Evolutionary conservation across 2,329 filamentous ascomycete genomes (phyloP), one percentile per base, ranked within the genome.

Genomic region (Microcyclosporella mali): DNA sequence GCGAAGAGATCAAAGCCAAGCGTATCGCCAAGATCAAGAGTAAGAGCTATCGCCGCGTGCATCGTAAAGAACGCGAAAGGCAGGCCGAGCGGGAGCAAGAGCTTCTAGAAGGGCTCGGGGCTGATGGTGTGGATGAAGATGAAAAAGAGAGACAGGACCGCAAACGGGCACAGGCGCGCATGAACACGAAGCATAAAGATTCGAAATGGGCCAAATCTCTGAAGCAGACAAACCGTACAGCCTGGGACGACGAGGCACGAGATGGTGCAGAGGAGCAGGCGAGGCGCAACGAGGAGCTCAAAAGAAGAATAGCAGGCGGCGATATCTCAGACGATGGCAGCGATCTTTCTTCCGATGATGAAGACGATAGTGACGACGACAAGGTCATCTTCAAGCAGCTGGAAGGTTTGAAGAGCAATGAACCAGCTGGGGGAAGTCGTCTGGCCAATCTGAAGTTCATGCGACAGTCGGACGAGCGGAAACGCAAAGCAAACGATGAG

Each of bases 1-100:
- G 89, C 9, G 90, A 97, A 66, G 84, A 94, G 59, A 82, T 88
- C 33, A 84, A 88, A 43, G 79, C 88, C 6, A 94, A 89, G 68
- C 83, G 92, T 17, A 88, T 98, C 68, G 95, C 95, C 70, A 97
- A 97, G 72, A 98, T 98, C 70, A 98, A 98, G 74, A 94, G 86
- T 63, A 98, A 95, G 66, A 79, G 88, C 0, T 98, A 94, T 63
- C 85, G 90, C 42, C 83, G 89, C 33, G 84, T 97, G 11, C 90
- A 97, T 66, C 81, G 90, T 29, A 95, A 84, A 61, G 85, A 85
- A 60, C 72, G 79, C 11, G 78, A 83, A 60, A 74, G 73, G 50
- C 60, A 76, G 46, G 72, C 77, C 37, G 68, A 78, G 47, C 68
- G 73, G 37, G 78, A 83, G 52, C 70, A 71, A 41, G 72, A 78